Evolutionary conservation across 1,284 basidiomycete species (phyloP).

Genomic region (Boletus smithii): DNA sequence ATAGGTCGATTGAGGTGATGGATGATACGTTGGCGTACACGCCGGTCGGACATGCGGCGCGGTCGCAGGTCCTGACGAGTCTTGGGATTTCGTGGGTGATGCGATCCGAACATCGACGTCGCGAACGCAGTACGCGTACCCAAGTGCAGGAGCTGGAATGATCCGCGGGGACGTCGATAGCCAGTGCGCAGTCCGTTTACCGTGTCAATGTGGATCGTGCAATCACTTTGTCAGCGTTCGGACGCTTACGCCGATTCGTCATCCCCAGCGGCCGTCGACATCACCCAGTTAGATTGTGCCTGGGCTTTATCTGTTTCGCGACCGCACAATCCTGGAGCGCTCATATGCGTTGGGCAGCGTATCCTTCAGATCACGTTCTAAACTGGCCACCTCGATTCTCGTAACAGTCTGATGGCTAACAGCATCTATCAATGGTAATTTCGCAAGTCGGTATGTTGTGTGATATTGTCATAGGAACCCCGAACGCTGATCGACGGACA

Average conservation of each 20-base stretch:
- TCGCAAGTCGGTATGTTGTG: not conserved
- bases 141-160: not conserved
- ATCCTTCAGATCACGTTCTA: not conserved
- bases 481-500: not conserved
- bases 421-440: too few relatives aligned
- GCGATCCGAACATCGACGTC: not conserved
- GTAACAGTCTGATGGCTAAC: not conserved
- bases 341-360: too few relatives aligned
- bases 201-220: too few relatives aligned
- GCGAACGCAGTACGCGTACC: not conserved
- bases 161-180: not conserved
- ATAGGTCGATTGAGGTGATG: too few relatives aligned
- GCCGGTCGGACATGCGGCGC: not conserved
- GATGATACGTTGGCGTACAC: not conserved
- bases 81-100: not conserved
- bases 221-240: too few relatives aligned
- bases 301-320: not conserved
- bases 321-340: too few relatives aligned
- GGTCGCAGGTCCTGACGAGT: not conserved
- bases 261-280: not conserved
- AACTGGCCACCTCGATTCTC: not conserved
- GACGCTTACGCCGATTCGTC: too few relatives aligned
- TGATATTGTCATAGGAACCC: not conserved
- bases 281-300: not conserved
- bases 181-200: too few relatives aligned